Evolutionary conservation across 495 filamentous ascomycete genomes (phyloP).

Genomic region (Lasiosphaeria hispida): DNA sequence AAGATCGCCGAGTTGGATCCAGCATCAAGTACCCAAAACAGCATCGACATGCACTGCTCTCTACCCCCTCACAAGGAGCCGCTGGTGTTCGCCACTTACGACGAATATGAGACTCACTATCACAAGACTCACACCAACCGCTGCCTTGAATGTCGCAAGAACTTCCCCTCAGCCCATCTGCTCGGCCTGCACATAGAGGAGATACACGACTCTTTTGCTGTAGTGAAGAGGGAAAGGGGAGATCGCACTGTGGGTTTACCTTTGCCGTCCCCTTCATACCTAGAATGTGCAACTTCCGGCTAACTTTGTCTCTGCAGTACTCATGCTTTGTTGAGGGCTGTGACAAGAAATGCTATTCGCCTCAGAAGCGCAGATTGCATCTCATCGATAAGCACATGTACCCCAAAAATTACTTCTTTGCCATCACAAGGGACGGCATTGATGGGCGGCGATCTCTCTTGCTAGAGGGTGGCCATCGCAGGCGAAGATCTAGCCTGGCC

Average conservation of each 20-base stretch:
- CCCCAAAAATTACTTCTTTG: conserved; percentile 88
- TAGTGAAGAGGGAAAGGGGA: conserved; percentile 67
- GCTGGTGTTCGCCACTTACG: conserved; percentile 67
- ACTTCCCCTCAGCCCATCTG: conserved; percentile 69
- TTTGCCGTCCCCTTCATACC: not conserved
- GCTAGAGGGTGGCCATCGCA: conserved; percentile 50
- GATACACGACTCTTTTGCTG: conserved; percentile 79
- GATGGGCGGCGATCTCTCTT: conserved; percentile 80
- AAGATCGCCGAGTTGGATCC: conserved; percentile 47
- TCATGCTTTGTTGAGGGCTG: conserved; percentile 87
- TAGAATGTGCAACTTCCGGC: conserved; percentile 3
- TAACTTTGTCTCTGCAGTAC: conserved; percentile 53
- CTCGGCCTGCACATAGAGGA: conserved; percentile 86
- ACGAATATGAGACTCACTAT: conserved; percentile 88
- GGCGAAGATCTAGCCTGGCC: conserved; percentile 41
- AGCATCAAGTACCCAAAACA: conserved; percentile 17
- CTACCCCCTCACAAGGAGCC: conserved; percentile 74
- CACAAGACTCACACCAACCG: conserved; percentile 76
- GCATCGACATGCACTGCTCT: conserved; percentile 67
- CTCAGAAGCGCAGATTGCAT: conserved; percentile 80
- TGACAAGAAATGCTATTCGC: conserved; percentile 78
- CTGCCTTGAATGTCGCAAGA: conserved; percentile 76
- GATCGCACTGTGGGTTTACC: conserved; percentile 74
- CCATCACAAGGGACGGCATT: conserved; percentile 81
- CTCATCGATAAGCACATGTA: conserved; percentile 94